Evolutionary conservation across 2,329 filamentous ascomycete genomes (phyloP), one percentile per base, ranked within the genome.

Genomic region (Colletotrichum aenigma): DNA sequence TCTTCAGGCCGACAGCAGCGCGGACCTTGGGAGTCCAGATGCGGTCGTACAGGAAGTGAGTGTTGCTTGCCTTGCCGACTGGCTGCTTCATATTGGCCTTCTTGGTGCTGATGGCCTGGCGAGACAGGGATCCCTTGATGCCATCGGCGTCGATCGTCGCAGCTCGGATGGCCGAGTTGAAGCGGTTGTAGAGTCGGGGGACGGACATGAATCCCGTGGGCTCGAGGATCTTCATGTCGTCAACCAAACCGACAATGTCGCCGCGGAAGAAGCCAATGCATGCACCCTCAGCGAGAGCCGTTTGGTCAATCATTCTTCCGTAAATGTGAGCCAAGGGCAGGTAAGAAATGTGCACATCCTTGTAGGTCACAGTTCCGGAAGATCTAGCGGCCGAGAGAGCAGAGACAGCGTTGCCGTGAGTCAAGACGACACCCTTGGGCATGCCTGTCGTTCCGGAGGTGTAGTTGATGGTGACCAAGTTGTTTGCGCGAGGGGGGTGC

Each of bases 301-400:
- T 88, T 83, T 97, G 94, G 83, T 99, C 97, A 55, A 93, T 88
- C 79, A 98, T 89, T 71, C 97, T 94, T 78, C 96, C 94, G 84
- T 95, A 98, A 80, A 99, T 98, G 83, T 99, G 97, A 12, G 97
- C 97, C 52, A 98, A 87, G 1, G 97, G 97, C 67, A 99, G 90
- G 85, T 98, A 99, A 1, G 96, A 98, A 74, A 95, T 91, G 79
- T 93, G 88, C 4, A 93, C 86, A 79, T 97, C 94, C 76, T 84
- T 85, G 66, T 86, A 80, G 4, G 80, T 78, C 71, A 91, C 88
- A 15, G 88, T 86, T 15, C 86, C 87, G 73, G 91, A 88, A 48
- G 91, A 85, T 74, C 94, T 88, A 66, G 90, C 91, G 21, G 89
- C 87, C 15, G 92, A 88, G 58, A 94, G 89, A 52, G 93, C 95